These are phyloP conservation scores for Nannizzia gypsea DNA, from an alignment of 2,329 filamentous ascomycete genomes.

Conservation along the genomic window DNA sequence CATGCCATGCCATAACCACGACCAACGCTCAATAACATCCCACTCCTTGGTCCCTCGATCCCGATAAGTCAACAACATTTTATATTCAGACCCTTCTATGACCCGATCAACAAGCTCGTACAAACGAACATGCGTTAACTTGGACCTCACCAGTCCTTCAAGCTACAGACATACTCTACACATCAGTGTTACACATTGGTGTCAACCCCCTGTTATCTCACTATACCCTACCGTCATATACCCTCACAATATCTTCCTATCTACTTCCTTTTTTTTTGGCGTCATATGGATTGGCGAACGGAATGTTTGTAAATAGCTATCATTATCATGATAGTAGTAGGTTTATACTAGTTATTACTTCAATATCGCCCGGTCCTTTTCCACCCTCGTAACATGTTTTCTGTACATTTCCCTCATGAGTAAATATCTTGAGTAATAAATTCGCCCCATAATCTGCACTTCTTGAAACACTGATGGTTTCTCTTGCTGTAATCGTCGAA, in stretches of 20 bases:
- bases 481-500: no score
- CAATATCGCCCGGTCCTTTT: neutral
- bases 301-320: conserved; percentile 2
- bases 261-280: neutral
- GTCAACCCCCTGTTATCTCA: neutral
- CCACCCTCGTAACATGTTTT: neutral
- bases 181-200: neutral
- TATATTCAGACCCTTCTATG: neutral
- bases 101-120: neutral
- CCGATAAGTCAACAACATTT: neutral
- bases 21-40: neutral
- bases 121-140: neutral
- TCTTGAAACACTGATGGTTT: no score
- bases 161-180: neutral
- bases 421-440: neutral
- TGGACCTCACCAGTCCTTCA: neutral
- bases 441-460: no score
- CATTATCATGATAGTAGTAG: conserved; percentile 1
- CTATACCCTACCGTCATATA: neutral
- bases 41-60: neutral
- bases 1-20: neutral
- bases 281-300: neutral
- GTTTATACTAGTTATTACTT: neutral
- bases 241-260: neutral
- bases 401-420: no score